A percentile compares a stretch with the other conserved stretches of the same genome.
These are phyloP conservation scores for Myxozyma vanderwaltii DNA, from an alignment of 805 yeast genomes.

Conservation along the genomic window DNA sequence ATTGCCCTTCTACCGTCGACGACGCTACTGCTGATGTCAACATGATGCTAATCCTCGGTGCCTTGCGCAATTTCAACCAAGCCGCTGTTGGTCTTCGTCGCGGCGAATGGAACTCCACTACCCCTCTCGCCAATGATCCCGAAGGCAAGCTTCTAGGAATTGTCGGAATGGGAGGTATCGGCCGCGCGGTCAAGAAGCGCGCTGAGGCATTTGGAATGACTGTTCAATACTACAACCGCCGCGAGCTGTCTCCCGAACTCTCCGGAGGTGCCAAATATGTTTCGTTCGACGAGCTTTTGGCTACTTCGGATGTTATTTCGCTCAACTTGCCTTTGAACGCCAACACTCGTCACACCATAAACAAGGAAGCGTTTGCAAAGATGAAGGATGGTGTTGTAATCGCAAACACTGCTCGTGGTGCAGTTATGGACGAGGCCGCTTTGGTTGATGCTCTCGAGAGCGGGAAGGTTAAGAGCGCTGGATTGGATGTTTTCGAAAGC, in stretches of 20 bases:
- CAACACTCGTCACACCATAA: slow-evolving; percentile 68
- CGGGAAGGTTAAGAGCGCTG: slow-evolving; percentile 60
- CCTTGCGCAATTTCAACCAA: slow-evolving; percentile 65
- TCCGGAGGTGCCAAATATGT: slow-evolving; percentile 75
- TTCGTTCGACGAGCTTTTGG: slow-evolving; percentile 65
- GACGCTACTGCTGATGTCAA: slow-evolving; percentile 74
- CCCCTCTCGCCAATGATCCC: slow-evolving; percentile 72
- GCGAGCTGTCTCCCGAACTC: slow-evolving; percentile 57
- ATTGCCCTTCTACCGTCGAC: slow-evolving; percentile 67
- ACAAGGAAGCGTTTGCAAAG: slow-evolving; percentile 59
- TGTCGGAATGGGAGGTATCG: slow-evolving; percentile 88
- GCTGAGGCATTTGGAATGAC: slow-evolving; percentile 78
- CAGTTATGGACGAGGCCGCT: slow-evolving; percentile 64
- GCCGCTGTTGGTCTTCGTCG: slow-evolving; percentile 57
- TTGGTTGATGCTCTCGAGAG: slow-evolving; percentile 53
- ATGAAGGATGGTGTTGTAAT: slow-evolving; percentile 79
- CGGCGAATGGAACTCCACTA: slow-evolving; percentile 66
- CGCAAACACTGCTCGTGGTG: slow-evolving; percentile 88
- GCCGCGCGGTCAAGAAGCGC: slow-evolving; percentile 74
- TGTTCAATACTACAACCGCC: slow-evolving; percentile 73
- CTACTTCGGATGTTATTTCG: slow-evolving; percentile 67
- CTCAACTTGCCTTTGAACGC: slow-evolving; percentile 77
- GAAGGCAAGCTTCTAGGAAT: slow-evolving; percentile 76
- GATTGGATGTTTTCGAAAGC: slow-evolving; percentile 64
- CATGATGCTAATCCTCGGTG: slow-evolving; percentile 61